Evolutionary conservation across 176 grass and related monocot genomes (phyloP).

Genomic region (Phoenix roebelenii): DNA sequence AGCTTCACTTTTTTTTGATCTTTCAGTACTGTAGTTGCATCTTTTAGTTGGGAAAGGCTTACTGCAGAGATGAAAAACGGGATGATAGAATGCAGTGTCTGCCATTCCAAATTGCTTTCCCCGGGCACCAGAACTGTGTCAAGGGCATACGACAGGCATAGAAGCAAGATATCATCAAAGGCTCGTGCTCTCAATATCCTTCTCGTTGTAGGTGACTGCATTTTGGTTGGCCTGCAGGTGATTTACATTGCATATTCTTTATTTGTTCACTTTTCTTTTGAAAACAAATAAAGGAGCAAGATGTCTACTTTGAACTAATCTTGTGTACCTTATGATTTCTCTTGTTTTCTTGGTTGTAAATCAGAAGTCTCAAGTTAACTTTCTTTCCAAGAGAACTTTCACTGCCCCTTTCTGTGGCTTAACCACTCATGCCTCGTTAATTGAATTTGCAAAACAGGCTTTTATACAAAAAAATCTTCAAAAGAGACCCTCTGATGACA

Average conservation of each 20-base stretch:
- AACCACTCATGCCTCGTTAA: too few species aligned
- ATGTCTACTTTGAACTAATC: background rate
- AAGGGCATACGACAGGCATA: conserved; percentile 80
- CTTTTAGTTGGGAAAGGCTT: conserved; percentile 5
- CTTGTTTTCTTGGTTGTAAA: too few species aligned
- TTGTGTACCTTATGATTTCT: background rate
- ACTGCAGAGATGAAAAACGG: conserved; percentile 62
- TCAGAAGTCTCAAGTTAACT: too few species aligned
- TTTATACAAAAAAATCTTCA: too few species aligned
- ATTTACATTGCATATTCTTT: conserved; percentile 11
- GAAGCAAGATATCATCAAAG: conserved; percentile 73
- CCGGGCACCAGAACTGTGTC: conserved; percentile 65
- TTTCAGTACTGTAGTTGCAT: conserved; percentile 1
- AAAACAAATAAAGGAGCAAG: background rate
- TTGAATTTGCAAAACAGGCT: too few species aligned
- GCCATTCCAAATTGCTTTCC: conserved; percentile 62
- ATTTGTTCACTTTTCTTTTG: background rate
- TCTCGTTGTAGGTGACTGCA: conserved; percentile 77
- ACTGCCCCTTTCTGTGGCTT: too few species aligned
- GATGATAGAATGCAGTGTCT: conserved; percentile 62
- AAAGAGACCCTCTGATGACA: too few species aligned
- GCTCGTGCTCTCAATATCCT: conserved; percentile 52
- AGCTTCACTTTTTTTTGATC: background rate
- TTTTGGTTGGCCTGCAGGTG: conserved; percentile 89
- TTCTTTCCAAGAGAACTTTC: too few species aligned